Conservation (phyloP, 129 eudicot genomes). For the Cynara cardunculus region DNA sequence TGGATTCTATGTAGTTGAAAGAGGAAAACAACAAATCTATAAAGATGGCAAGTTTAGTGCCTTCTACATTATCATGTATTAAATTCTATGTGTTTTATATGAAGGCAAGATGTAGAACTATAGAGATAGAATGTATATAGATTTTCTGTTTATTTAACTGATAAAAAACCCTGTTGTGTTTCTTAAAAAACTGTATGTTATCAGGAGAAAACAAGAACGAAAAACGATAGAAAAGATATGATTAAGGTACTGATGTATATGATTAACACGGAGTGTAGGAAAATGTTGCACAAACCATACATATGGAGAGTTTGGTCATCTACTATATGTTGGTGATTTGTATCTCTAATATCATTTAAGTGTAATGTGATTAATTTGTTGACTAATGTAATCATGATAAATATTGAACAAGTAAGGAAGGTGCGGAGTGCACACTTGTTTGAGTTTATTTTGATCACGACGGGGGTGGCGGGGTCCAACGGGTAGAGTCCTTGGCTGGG, state of each 20-base stretch:
- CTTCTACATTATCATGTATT: conserved; percentile 7
- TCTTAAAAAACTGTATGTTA: no score
- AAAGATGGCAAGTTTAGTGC: conserved; percentile 33
- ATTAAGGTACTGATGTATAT: background rate
- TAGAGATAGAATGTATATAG: background rate
- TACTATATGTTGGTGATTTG: conserved; percentile 13
- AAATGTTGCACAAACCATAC: conserved; percentile 6
- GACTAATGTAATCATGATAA: no score
- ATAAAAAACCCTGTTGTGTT: no score
- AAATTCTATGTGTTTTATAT: background rate
- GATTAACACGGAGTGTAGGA: conserved; percentile 10
- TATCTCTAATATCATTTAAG: no score
- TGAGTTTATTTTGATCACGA: no score
- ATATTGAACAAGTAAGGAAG: no score
- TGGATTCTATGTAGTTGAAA: conserved; percentile 19
- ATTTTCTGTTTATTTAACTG: no score
- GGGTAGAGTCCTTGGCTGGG: no score
- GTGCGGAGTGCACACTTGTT: no score
- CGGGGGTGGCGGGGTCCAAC: no score
- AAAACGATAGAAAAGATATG: conserved; percentile 6
- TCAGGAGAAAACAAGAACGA: background rate
- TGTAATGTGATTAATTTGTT: no score
- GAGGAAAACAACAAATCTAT: conserved; percentile 24
- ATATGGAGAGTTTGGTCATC: background rate
- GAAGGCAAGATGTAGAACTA: background rate